Evolutionary conservation across 139 green algal genomes (phyloP).

Genomic region (Auxenochlorella pyrenoidosa): DNA sequence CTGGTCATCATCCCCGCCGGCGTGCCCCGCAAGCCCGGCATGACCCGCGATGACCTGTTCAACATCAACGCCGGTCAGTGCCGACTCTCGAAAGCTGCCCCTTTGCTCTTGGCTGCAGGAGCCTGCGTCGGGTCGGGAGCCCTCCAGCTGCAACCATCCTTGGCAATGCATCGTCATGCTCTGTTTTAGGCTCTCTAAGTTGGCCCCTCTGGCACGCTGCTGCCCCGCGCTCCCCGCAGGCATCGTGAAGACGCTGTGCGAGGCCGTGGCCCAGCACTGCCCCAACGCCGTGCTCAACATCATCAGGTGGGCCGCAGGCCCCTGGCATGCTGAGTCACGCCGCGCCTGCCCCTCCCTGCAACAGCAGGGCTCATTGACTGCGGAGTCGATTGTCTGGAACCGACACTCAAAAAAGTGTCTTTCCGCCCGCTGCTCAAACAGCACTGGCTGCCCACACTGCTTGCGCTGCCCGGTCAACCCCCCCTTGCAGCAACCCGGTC

Average conservation of each 20-base stretch:
- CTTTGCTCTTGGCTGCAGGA: too few species aligned
- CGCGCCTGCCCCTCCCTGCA: too few species aligned
- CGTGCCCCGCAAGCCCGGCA: conserved; percentile 97
- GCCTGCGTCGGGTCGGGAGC: too few species aligned
- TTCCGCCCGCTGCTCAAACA: background rate
- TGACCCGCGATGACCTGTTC: conserved; percentile 99
- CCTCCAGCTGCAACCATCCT: too few species aligned
- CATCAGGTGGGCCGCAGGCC: conserved; percentile 58
- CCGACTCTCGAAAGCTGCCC: too few species aligned
- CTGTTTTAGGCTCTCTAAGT: background rate
- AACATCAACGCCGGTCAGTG: conserved; percentile 93
- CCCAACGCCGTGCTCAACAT: conserved; percentile 75
- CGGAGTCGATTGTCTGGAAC: too few species aligned
- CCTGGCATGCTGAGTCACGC: too few species aligned
- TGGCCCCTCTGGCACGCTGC: too few species aligned
- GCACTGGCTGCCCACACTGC: too few species aligned
- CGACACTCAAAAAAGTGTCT: too few species aligned
- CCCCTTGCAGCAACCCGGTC: conserved; percentile 89
- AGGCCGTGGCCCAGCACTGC: conserved; percentile 81
- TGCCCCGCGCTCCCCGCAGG: conserved; percentile 18
- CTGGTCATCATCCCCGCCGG: conserved; percentile 97
- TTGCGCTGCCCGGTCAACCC: background rate
- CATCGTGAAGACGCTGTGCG: conserved; percentile 92
- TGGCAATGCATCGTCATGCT: background rate
- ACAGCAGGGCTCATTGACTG: too few species aligned